Evolutionary conservation across 2,329 filamentous ascomycete species (phyloP), one percentile per base, ranked within the genome.

Genomic region (Cucurbitaria berberidis): DNA sequence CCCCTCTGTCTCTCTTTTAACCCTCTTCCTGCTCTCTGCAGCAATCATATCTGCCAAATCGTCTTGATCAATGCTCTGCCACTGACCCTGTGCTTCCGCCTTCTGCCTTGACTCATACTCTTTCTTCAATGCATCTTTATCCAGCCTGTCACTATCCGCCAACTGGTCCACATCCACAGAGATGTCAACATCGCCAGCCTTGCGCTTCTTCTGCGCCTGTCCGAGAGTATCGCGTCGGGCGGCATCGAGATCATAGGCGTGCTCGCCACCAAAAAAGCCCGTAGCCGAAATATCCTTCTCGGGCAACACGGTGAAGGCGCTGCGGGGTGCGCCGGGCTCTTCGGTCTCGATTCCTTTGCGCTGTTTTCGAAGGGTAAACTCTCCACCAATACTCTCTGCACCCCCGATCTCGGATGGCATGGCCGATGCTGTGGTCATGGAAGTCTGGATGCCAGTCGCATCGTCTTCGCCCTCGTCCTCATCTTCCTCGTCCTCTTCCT

Each of bases 41-140:
- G 91, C 91, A 78, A 99, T 97, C 90, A 99, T 96, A 68, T 96
- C 90, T 67, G 88, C 93, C 51, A 99, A 77, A 71, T 97, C 93
- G 64, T 98, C 93, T 73, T 96, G 90, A 76, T 89, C 88, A 52
- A 86, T 84, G 85, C 88, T 91, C 16, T 87, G 86, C 71, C 89
- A 89, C 60, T 88, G 83, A 9, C 74, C 74, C 47, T 75, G 69
- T 76, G 85, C 72, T 80, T 89, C 81, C 79, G 83, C 82, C 68
- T 85, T 82, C 67, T 84, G 82, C 72, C 86, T 80, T 29, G 81
- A 86, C 53, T 98, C 93, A 68, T 96, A 99, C 70, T 88, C 84
- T 68, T 84, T 86, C 74, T 84, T 85, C 67, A 99, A 75, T 64
- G 93, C 90, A 22, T 96, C 93, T 74, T 93, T 96, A 76, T 84